These are phyloP conservation scores for Citrullus mucosospermus DNA, from an alignment of 306 rosid species.

Conservation along the genomic window DNA sequence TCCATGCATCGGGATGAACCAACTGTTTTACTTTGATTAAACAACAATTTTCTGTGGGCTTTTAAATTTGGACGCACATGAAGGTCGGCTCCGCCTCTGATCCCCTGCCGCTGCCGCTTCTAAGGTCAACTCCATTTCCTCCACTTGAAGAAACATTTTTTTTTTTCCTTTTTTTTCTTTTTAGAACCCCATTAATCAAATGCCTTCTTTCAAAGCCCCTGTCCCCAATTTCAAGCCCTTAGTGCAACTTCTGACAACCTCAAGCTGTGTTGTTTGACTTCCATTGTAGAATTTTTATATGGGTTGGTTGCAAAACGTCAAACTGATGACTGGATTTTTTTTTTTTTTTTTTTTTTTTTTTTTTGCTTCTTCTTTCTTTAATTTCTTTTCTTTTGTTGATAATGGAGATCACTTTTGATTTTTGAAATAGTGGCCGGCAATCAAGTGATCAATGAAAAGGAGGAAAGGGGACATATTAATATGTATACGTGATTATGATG, in stretches of 20 bases:
- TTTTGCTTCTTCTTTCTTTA: background rate
- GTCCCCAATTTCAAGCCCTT: background rate
- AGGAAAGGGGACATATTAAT: background rate
- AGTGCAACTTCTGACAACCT: background rate
- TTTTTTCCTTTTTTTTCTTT: too few relatives aligned
- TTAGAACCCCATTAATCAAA: background rate
- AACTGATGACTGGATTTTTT: background rate
- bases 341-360: background rate
- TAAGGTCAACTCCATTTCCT: background rate
- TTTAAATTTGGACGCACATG: background rate
- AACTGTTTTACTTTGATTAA: background rate
- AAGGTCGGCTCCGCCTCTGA: background rate
- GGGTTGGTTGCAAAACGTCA: conserved; percentile 2
- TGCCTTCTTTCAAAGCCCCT: background rate
- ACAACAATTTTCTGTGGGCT: background rate
- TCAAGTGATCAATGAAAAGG: background rate
- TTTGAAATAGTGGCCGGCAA: conserved; percentile 9
- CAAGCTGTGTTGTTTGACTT: conserved; percentile 2
- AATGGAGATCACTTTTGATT: conserved; percentile 7
- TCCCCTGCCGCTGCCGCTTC: background rate
- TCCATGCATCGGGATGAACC: conserved; percentile 1
- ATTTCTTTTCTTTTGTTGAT: background rate
- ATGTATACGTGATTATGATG: conserved; percentile 3
- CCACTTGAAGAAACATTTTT: background rate
- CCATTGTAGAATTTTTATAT: background rate